Evolutionary conservation across 2,329 filamentous ascomycete genomes (phyloP).

Genomic region (Diaporthe longicolla): DNA sequence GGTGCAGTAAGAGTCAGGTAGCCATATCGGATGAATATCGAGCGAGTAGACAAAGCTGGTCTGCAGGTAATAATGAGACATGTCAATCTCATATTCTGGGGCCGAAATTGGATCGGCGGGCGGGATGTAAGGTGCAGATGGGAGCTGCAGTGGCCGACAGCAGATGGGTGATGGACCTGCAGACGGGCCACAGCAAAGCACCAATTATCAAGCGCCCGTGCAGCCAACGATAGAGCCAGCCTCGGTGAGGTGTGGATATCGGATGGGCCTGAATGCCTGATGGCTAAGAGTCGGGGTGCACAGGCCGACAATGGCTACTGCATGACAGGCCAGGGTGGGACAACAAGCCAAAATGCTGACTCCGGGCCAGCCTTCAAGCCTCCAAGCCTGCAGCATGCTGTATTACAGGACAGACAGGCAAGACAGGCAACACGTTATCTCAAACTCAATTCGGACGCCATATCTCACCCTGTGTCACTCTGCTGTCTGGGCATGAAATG

Average conservation of each 20-base stretch:
- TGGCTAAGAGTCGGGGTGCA: neutral
- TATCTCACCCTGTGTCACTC: neutral
- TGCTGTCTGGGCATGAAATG: neutral
- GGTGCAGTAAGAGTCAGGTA: neutral
- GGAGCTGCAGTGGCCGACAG: too few relatives aligned
- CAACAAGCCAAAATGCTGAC: neutral
- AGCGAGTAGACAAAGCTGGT: too few relatives aligned
- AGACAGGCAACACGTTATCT: slow-evolving; percentile 26
- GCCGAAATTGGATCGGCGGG: slow-evolving; percentile 11
- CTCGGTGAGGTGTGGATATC: slow-evolving; percentile 15
- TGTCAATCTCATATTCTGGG: slow-evolving; percentile 16
- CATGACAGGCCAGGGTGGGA: neutral
- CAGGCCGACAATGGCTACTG: neutral
- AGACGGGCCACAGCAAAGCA: neutral
- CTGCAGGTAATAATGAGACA: neutral
- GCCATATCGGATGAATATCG: too few relatives aligned
- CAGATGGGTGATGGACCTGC: slow-evolving; percentile 11
- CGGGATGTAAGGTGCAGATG: slow-evolving; percentile 8
- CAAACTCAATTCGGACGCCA: slow-evolving; percentile 34
- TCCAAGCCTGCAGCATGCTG: too few relatives aligned
- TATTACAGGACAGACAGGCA: too few relatives aligned
- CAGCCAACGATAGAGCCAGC: neutral
- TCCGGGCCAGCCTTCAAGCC: neutral
- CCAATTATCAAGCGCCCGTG: slow-evolving; percentile 4
- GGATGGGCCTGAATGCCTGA: neutral